Percentiles rank a stretch among this genome's conserved stretches.
phyloP scores from a whole-genome alignment of 306 rosid genomes.

The Quercus rubra region DNA sequence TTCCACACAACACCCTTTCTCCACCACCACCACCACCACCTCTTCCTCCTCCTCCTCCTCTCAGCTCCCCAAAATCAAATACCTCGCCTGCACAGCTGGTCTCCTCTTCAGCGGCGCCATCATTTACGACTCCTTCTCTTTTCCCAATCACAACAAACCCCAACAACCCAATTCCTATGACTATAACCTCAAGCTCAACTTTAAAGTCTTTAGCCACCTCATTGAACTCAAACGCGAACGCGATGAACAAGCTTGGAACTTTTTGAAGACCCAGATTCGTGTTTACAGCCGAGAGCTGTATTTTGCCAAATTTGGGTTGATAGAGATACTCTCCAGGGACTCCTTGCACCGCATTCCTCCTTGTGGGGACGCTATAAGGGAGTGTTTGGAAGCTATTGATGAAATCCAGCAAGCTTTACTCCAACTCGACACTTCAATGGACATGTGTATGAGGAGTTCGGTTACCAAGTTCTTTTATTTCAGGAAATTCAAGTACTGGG shows the following conservation, averaged over 20 bases:
- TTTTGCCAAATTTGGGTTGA: neutral
- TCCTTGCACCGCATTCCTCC: neutral
- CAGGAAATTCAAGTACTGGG: neutral
- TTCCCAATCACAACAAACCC: too few relatives aligned
- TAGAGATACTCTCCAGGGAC: neutral
- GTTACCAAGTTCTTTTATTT: neutral
- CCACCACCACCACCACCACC: too few relatives aligned
- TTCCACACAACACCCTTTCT: too few relatives aligned
- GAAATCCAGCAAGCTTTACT: neutral
- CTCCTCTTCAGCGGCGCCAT: too few relatives aligned
- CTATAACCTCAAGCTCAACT: neutral
- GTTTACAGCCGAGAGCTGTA: neutral
- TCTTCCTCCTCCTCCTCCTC: too few relatives aligned
- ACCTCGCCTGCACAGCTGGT: too few relatives aligned
- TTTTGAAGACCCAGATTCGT: constrained; percentile 1
- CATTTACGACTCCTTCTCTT: too few relatives aligned
- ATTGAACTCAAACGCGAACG: neutral
- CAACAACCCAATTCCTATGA: neutral
- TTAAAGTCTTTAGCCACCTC: neutral
- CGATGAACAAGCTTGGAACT: neutral
- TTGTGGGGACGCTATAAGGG: neutral
- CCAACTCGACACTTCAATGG: neutral
- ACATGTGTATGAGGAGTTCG: neutral
- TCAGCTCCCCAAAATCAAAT: too few relatives aligned
- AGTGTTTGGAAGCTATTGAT: constrained; percentile 1